phyloP scores from a whole-genome alignment of 192 early-diverging fungal genomes.

The Coemansia sp. region DNA sequence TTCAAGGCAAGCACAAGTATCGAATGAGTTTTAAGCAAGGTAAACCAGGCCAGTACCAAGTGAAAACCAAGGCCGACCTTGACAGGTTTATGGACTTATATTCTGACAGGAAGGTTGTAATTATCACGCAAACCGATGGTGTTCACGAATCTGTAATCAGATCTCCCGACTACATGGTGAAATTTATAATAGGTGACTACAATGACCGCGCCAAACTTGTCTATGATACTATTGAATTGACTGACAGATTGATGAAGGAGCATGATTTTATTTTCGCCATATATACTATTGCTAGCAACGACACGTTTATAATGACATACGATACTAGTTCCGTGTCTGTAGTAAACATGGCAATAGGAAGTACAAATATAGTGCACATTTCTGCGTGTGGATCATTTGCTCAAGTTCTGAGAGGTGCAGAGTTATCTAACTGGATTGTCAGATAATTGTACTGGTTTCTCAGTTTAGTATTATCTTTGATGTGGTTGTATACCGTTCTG shows the following conservation, averaged over 20 bases:
- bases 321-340: background rate
- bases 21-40: background rate
- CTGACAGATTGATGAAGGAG: background rate
- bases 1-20: background rate
- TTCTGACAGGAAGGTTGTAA: background rate
- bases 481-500: too few relatives aligned
- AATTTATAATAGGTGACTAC: too few relatives aligned
- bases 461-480: too few relatives aligned
- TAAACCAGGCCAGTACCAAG: background rate
- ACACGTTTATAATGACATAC: background rate
- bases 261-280: background rate
- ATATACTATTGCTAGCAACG: background rate
- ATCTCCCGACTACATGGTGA: background rate
- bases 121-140: background rate
- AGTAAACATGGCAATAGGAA: background rate
- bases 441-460: background rate
- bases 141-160: background rate
- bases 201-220: background rate
- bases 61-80: background rate
- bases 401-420: background rate
- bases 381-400: background rate
- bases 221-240: background rate
- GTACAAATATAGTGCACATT: background rate
- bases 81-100: background rate
- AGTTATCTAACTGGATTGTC: background rate